Base-by-base conservation (phyloP, 192 early-diverging fungal genomes). In the Chytriomyces sp. region DNA sequence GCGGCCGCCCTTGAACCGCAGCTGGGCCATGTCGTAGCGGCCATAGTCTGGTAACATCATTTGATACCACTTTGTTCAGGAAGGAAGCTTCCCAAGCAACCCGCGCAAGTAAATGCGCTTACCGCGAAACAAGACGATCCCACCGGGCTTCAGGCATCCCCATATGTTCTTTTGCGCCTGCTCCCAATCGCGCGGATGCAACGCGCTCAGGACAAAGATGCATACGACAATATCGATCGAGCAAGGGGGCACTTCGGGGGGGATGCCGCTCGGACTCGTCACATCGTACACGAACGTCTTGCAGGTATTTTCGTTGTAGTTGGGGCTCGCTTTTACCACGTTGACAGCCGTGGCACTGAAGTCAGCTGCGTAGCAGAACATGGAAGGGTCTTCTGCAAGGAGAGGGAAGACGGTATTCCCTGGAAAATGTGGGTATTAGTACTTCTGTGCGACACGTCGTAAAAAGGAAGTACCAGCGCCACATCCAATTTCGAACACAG, bases 201-300 rank as follows among this genome's bases (percentile, higher is more conserved):
- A 62, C 10, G 98, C 96, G 4, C 93, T 95, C 22, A 99, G 82
- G 5, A 98, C 96, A 85, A 96, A 99, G 59, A 99, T 95, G 70
- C 95, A 88, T 0, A 93, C 92, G 39, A 93, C 85, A 53, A 99
- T 88, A 64, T 99, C 97, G 52, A 99, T 81, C 0, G 93, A 91
- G 12, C 79, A 90, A 8, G 92, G 89, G 57, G 91, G 91, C 36
- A 98, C 87, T 4, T 87, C 87, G 38, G 75, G 40, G 17, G 91
- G 91, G 30, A 59, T 37, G 31, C 94, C 88, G 19, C 82, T 77
- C 52, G 85, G 79, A 37, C 88, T 87, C 3, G 94, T 92, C 54
- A 99, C 85, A 78, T 99, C 86, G 84, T 92, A 99, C 0, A 99
- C 96, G 85, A 99, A 97, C 0, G 94, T 96, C 40, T 85, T 85